Evolutionary conservation across 768 basidiomycete species (phyloP).

Genomic region (Hericium rajendrae): DNA sequence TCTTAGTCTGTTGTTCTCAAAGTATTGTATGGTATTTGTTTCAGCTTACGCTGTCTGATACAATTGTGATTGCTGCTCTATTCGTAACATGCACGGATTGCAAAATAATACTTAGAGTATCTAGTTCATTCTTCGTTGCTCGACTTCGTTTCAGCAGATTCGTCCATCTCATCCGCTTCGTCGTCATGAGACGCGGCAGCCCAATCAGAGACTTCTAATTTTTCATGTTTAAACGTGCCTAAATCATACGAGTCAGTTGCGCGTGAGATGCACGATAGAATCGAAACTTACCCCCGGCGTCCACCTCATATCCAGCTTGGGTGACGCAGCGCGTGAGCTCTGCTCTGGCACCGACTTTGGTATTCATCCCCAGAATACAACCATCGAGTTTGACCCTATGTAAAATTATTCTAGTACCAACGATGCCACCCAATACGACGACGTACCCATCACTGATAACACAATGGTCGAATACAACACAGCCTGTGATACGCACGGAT

Average conservation of each 20-base stretch:
- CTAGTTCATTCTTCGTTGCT: too few relatives aligned
- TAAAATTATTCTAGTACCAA: not conserved
- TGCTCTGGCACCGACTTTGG: conserved; percentile 61
- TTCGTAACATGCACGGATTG: too few relatives aligned
- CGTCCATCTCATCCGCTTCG: conserved; percentile 16
- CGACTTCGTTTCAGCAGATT: not conserved
- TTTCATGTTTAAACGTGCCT: conserved; percentile 48
- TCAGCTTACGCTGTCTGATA: not conserved
- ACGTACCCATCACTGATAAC: conserved; percentile 78
- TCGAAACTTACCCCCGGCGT: conserved; percentile 40
- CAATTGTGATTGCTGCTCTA: too few relatives aligned
- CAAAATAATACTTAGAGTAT: too few relatives aligned
- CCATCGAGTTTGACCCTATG: conserved; percentile 66
- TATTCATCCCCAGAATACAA: conserved; percentile 67
- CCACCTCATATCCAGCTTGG: conserved; percentile 70
- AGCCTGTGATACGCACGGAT: conserved; percentile 75
- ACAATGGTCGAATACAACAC: conserved; percentile 84
- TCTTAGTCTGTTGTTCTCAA: conserved; percentile 10
- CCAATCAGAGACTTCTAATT: conserved; percentile 46
- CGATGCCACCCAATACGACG: not conserved
- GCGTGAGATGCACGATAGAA: not conserved
- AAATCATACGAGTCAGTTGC: not conserved
- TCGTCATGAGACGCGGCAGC: conserved; percentile 24
- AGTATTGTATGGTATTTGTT: conserved; percentile 9
- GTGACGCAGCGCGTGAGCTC: conserved; percentile 61